phyloP scores from a whole-genome alignment of 1,284 basidiomycete species.

The Anthracocystis setariae region DNA sequence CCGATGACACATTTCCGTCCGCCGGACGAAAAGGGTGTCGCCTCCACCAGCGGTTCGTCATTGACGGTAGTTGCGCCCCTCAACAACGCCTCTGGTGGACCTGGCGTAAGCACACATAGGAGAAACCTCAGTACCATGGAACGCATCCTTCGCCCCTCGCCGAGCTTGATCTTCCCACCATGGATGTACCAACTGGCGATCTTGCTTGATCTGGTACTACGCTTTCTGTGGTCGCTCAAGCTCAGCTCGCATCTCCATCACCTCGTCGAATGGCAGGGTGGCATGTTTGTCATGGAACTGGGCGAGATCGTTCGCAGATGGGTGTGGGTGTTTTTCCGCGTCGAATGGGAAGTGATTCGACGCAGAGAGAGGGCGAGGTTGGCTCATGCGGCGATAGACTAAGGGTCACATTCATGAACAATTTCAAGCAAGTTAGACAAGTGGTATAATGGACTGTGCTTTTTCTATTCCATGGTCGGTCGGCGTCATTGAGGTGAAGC shows the following conservation, averaged over 20 bases:
- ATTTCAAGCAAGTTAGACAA: not conserved
- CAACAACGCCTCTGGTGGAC: constrained; percentile 10
- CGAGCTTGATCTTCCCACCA: constrained; percentile 58
- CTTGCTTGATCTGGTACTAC: constrained; percentile 84
- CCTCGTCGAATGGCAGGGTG: constrained; percentile 80
- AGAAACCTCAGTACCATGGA: constrained; percentile 30
- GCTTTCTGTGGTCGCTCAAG: constrained; percentile 94
- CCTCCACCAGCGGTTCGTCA: not conserved
- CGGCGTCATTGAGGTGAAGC: too few species aligned
- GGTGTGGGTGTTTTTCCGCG: constrained; percentile 95
- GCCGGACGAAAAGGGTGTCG: constrained; percentile 19
- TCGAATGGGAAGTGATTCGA: constrained; percentile 73
- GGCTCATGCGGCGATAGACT: constrained; percentile 27
- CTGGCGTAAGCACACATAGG: constrained; percentile 4
- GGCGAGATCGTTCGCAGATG: constrained; percentile 88
- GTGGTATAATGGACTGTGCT: too few species aligned
- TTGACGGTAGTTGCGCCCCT: constrained; percentile 4
- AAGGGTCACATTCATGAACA: not conserved
- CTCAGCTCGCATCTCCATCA: constrained; percentile 87
- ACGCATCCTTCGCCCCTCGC: constrained; percentile 16
- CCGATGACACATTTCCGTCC: constrained; percentile 17
- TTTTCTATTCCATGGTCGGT: too few species aligned
- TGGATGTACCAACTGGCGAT: constrained; percentile 84
- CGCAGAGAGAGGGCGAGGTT: constrained; percentile 7
- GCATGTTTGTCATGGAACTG: constrained; percentile 89